Conservation (phyloP, 805 yeast genomes). For the Scheffersomyces stipitis region DNA sequence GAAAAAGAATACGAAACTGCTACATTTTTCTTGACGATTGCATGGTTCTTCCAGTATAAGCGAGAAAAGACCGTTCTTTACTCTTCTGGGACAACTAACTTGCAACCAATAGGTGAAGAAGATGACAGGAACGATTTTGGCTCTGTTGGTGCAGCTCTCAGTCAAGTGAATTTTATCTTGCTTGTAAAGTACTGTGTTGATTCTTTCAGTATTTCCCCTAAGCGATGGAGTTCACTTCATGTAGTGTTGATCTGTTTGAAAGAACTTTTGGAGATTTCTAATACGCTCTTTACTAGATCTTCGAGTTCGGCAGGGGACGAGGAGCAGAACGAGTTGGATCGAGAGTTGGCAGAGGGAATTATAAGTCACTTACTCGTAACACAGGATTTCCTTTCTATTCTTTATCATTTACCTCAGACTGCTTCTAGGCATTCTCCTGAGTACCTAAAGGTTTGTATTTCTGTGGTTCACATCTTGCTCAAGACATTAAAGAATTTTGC, state of each 20-base stretch:
- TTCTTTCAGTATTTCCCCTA: conserved; percentile 30
- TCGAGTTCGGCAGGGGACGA: conserved; percentile 42
- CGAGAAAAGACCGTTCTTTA: conserved; percentile 26
- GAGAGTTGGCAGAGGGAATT: conserved; percentile 54
- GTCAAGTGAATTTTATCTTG: conserved; percentile 59
- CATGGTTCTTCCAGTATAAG: conserved; percentile 79
- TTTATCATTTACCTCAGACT: conserved; percentile 60
- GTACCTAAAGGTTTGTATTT: conserved; percentile 59
- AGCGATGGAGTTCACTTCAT: conserved; percentile 61
- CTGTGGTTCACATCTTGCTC: conserved; percentile 62
- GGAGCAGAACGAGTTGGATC: conserved; percentile 38
- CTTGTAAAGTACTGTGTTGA: conserved; percentile 47
- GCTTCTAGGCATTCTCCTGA: conserved; percentile 64
- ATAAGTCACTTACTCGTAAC: conserved; percentile 70
- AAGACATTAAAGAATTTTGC: conserved; percentile 68
- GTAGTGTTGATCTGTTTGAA: conserved; percentile 68
- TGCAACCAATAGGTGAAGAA: conserved; percentile 13
- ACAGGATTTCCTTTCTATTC: conserved; percentile 53
- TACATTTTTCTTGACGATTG: conserved; percentile 53
- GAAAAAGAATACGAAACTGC: conserved; percentile 41
- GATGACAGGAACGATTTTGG: conserved; percentile 37
- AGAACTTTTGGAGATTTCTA: conserved; percentile 54
- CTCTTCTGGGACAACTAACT: background rate
- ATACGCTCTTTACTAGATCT: conserved; percentile 39
- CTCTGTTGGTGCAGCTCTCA: conserved; percentile 54